Base-by-base conservation (phyloP, 2,329 filamentous ascomycete species). In the Paecilomyces formosus region DNA sequence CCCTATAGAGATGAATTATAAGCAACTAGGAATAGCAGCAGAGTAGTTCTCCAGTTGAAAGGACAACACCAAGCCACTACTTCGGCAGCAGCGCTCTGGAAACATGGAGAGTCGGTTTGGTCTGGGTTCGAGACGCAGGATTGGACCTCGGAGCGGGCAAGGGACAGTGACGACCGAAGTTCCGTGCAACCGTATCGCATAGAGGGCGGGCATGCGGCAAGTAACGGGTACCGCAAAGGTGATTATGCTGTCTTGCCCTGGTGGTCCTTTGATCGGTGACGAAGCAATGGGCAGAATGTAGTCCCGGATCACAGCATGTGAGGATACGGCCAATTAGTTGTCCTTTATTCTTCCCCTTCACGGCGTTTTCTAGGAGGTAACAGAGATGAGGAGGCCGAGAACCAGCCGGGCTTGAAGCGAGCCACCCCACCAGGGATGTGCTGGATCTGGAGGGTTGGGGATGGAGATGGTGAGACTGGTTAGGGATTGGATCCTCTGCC, bases 121-220 rank as follows among this genome's bases (percentile, higher is more conserved):
- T 26, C 3, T 26, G 6, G 3, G 3, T 26, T 26, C 24, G 24
- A 26, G 24, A 26, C 24, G 24, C 2, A 26, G 30, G 50, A 11
- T 24, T 52, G 50, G 57, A 62, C 60, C 60, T 62, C 60, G 60
- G 60, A 12, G 52, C 13, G 24, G 13, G 39, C 21, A 30, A 31
- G 22, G 45, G 55, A 56, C n/a, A 26, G 21, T 9, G 18, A 56
- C 8, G 58, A 39, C 60, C 60, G 57, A 58, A 55, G 30, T 58
- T 62, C 60, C 60, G 58, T 60, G 57, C 49, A 55, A 57, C 60
- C 60, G 30, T 31, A 31, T 31, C 5, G 60, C 57, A 28, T 57
- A 11, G 21, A 9, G 21, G 26, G 21, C 50, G 22, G 50, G 50
- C 50, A 52, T 52, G 50, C 21, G 50, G 50, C 50, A 24, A 12